Conservation (phyloP, 306 rosid species). For the Acacia acuminata region DNA sequence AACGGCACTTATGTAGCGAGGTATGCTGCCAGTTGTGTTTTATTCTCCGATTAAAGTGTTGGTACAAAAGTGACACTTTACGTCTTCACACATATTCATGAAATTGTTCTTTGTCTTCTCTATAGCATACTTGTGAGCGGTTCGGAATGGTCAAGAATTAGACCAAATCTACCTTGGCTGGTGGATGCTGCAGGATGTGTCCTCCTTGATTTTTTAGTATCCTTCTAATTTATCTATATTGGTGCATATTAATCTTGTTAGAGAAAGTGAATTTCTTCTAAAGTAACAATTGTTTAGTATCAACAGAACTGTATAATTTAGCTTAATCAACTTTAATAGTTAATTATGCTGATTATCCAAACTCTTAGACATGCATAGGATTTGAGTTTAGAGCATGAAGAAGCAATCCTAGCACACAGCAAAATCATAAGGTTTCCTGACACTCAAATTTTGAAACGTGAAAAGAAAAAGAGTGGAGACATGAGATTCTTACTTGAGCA, state of each 20-base stretch:
- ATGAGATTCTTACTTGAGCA: constrained; percentile 27
- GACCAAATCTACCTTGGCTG: constrained; percentile 88
- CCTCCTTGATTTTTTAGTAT: constrained; percentile 77
- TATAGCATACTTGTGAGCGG: constrained; percentile 75
- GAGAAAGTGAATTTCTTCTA: constrained; percentile 17
- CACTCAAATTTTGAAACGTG: not conserved
- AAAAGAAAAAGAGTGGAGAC: constrained; percentile 2
- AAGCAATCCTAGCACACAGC: constrained; percentile 10
- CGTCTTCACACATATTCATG: not conserved
- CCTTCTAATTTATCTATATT: constrained; percentile 44
- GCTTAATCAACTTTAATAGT: constrained; percentile 10
- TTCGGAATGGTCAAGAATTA: constrained; percentile 64
- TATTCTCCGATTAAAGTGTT: constrained; percentile 15
- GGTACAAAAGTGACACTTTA: constrained; percentile 19
- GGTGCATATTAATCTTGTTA: constrained; percentile 21
- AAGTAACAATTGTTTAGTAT: constrained; percentile 16
- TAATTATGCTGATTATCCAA: not conserved
- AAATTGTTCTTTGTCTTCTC: constrained; percentile 16
- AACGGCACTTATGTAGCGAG: constrained; percentile 77
- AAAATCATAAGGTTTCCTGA: constrained; percentile 3
- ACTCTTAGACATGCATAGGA: constrained; percentile 15
- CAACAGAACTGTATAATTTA: constrained; percentile 24
- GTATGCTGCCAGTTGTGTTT: constrained; percentile 36
- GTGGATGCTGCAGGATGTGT: constrained; percentile 90
- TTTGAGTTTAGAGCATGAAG: not conserved